A percentile compares a stretch with the other conserved stretches of the same genome.
phyloP scores from a whole-genome alignment of 305 asterid genomes.

The Andrographis paniculata region DNA sequence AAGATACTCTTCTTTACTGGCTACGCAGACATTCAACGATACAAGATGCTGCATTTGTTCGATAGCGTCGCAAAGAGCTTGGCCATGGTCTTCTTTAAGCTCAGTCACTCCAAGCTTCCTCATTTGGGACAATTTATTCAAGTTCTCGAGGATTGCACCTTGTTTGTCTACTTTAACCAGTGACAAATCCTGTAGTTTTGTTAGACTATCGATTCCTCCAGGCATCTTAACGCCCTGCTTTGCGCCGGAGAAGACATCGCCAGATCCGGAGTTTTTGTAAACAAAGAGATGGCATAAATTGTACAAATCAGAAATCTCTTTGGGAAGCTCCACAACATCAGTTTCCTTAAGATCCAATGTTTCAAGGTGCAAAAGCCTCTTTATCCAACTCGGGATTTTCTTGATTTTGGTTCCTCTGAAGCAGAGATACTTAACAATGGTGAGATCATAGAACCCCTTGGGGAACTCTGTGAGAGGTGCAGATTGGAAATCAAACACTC shows the following conservation, averaged over 20 bases:
- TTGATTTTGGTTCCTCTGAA: slow-evolving; percentile 19
- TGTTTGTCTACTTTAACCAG: slow-evolving; percentile 18
- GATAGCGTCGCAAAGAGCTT: slow-evolving; percentile 19
- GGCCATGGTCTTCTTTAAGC: slow-evolving; percentile 20
- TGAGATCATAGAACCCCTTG: slow-evolving; percentile 15
- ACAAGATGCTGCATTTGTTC: slow-evolving; percentile 19
- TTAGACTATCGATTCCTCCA: slow-evolving; percentile 16
- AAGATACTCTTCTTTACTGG: slow-evolving; percentile 18
- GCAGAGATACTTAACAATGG: slow-evolving; percentile 25
- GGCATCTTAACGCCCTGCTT: slow-evolving; percentile 17
- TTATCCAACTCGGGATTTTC: slow-evolving; percentile 22
- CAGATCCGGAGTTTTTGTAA: slow-evolving; percentile 2
- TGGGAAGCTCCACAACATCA: slow-evolving; percentile 24
- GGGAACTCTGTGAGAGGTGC: slow-evolving; percentile 25
- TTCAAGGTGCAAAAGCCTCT: slow-evolving; percentile 25
- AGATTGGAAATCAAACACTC: slow-evolving; percentile 26
- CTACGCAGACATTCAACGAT: slow-evolving; percentile 21
- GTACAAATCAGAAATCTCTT: slow-evolving; percentile 20
- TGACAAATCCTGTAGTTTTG: slow-evolving; percentile 21
- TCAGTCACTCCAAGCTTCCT: slow-evolving; percentile 30
- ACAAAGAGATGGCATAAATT: slow-evolving; percentile 30
- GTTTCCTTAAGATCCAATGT: slow-evolving; percentile 37
- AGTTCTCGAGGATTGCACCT: slow-evolving; percentile 18
- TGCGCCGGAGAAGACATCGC: slow-evolving; percentile 7
- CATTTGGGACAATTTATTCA: slow-evolving; percentile 20